phyloP scores from a whole-genome alignment of 768 basidiomycete species.

The Pleurotus cornucopiae region DNA sequence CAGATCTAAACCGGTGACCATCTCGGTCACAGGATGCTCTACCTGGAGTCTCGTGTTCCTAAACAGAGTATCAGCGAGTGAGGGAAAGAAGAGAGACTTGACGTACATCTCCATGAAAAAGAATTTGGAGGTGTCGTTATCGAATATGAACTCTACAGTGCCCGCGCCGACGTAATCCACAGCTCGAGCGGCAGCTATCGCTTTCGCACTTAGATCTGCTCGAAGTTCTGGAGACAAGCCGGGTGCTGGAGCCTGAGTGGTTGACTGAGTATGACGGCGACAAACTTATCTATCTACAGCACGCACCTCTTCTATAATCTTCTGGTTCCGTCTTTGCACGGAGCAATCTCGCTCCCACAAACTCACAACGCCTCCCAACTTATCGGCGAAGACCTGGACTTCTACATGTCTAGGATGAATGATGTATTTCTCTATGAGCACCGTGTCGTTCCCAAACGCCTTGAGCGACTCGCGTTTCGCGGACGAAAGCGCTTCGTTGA shows the following conservation, averaged over 20 bases:
- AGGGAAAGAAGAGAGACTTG: neutral
- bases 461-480: slow-evolving; percentile 88
- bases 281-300: neutral
- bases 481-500: slow-evolving; percentile 77
- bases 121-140: slow-evolving; percentile 82
- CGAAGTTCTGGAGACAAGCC: slow-evolving; percentile 77
- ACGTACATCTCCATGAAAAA: slow-evolving; percentile 95
- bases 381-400: slow-evolving; percentile 92
- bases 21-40: slow-evolving; percentile 92
- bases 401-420: slow-evolving; percentile 87
- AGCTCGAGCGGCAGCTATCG: slow-evolving; percentile 88
- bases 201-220: slow-evolving; percentile 78
- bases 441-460: slow-evolving; percentile 81
- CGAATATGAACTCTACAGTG: slow-evolving; percentile 96
- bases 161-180: slow-evolving; percentile 91
- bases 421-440: slow-evolving; percentile 88
- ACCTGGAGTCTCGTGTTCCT: slow-evolving; percentile 87
- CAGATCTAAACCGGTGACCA: slow-evolving; percentile 90
- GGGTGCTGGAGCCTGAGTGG: slow-evolving; percentile 78
- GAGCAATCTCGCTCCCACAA: slow-evolving; percentile 96
- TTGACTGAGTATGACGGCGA: neutral
- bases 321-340: slow-evolving; percentile 90
- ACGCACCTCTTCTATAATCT: slow-evolving; percentile 85
- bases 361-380: slow-evolving; percentile 74
- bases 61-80: neutral